Percentiles rank a stretch among this genome's conserved stretches.
Conservation (phyloP, 2,329 filamentous ascomycete species). For the Colletotrichum salicis region DNA sequence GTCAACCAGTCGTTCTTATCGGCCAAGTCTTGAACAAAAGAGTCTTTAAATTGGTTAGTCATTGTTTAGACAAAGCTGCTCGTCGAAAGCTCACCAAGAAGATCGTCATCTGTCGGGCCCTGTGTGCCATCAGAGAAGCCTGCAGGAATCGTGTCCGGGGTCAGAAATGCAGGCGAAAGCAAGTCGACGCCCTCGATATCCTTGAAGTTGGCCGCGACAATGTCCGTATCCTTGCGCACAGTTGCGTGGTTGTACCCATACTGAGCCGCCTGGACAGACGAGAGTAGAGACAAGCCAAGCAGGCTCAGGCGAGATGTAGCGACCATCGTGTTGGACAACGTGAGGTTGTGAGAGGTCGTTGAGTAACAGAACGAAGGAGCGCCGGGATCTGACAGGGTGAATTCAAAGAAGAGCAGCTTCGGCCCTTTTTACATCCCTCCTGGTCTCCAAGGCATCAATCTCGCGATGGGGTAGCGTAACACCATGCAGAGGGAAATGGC, state of each 20-base stretch:
- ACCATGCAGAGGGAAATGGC: background rate
- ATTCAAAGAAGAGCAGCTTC: background rate
- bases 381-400: background rate
- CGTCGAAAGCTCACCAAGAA: slow-evolving; percentile 13
- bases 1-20: slow-evolving; percentile 40
- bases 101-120: slow-evolving; percentile 41
- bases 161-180: slow-evolving; percentile 41
- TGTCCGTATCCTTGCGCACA: slow-evolving; percentile 32
- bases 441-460: background rate
- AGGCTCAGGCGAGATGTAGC: slow-evolving; percentile 21
- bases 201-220: slow-evolving; percentile 28
- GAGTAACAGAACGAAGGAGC: background rate
- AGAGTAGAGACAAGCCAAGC: slow-evolving; percentile 28
- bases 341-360: background rate
- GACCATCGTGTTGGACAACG: slow-evolving; percentile 14
- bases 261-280: slow-evolving; percentile 24
- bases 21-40: slow-evolving; percentile 39
- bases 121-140: slow-evolving; percentile 43
- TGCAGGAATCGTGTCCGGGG: slow-evolving; percentile 38
- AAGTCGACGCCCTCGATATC: slow-evolving; percentile 38
- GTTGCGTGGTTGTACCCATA: slow-evolving; percentile 35
- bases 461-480: background rate
- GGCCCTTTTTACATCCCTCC: background rate
- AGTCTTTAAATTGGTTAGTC: slow-evolving; percentile 21
- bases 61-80: too few relatives aligned